phyloP scores from a whole-genome alignment of 1,139 yeast genomes.

The Lizanozyma gosingica region DNA sequence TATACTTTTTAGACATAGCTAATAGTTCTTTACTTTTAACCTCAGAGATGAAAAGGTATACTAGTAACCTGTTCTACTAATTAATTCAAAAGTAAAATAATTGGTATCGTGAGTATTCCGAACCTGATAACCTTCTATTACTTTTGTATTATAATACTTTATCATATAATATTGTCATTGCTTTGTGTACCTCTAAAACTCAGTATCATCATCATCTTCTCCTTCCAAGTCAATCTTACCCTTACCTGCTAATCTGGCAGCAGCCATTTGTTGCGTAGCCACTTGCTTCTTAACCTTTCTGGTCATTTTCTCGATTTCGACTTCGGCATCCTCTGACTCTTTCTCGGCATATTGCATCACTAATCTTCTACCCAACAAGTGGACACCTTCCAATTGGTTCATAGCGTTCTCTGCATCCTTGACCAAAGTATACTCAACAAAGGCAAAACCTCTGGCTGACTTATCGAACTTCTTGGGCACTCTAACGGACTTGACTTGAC shows the following conservation, averaged over 20 bases:
- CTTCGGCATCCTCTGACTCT: conserved; percentile 78
- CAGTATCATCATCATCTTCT: conserved; percentile 25
- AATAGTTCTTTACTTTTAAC: too few species aligned
- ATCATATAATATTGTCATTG: too few species aligned
- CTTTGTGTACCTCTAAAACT: too few species aligned
- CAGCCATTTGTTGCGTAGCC: conserved; percentile 63
- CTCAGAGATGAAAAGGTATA: too few species aligned
- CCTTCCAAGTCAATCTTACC: conserved; percentile 65
- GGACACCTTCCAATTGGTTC: conserved; percentile 91
- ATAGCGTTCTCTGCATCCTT: conserved; percentile 96
- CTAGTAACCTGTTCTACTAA: too few species aligned
- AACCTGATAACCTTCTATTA: too few species aligned
- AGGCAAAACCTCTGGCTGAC: conserved; percentile 95
- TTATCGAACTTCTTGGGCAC: conserved; percentile 95
- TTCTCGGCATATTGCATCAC: conserved; percentile 93
- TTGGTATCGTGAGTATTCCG: too few species aligned
- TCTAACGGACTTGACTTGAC: conserved; percentile 88
- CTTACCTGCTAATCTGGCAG: conserved; percentile 66
- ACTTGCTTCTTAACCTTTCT: conserved; percentile 76
- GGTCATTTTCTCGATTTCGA: conserved; percentile 85
- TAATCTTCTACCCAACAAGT: conserved; percentile 88
- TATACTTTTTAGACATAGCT: too few species aligned
- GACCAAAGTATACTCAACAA: conserved; percentile 80
- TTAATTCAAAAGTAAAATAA: too few species aligned
- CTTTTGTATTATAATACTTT: too few species aligned